Percentiles rank a stretch among this genome's conserved stretches.
phyloP scores from a whole-genome alignment of 805 yeast genomes.

The Candida coquimbonensis region DNA sequence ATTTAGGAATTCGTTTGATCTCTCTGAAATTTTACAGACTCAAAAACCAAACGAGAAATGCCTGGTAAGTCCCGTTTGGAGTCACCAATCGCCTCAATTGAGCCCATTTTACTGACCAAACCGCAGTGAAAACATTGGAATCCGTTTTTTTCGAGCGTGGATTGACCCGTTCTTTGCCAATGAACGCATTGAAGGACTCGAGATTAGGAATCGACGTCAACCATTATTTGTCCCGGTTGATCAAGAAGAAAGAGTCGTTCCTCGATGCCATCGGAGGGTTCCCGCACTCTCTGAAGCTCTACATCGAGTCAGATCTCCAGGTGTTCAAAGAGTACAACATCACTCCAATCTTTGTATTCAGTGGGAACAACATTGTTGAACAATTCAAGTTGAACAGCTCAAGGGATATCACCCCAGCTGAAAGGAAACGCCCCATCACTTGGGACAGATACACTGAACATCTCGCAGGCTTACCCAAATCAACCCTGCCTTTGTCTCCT shows the following conservation, averaged over 20 bases:
- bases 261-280: conserved; percentile 77
- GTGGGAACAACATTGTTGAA: conserved; percentile 47
- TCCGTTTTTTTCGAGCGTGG: conserved; percentile 62
- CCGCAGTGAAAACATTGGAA: conserved; percentile 51
- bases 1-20: too few relatives aligned
- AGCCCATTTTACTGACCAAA: neutral
- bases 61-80: neutral
- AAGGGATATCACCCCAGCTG: conserved; percentile 23
- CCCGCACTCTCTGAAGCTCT: conserved; percentile 52
- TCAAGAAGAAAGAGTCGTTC: conserved; percentile 60
- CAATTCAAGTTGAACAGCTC: conserved; percentile 31
- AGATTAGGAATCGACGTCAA: conserved; percentile 80
- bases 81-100: neutral
- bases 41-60: neutral
- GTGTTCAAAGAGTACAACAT: conserved; percentile 54
- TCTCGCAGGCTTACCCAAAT: neutral
- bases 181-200: conserved; percentile 58
- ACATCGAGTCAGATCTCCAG: conserved; percentile 55
- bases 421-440: conserved; percentile 36
- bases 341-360: conserved; percentile 74
- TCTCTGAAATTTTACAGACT: too few relatives aligned
- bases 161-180: conserved; percentile 50
- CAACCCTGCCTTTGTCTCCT: conserved; percentile 24
- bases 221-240: conserved; percentile 61
- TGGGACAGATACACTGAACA: conserved; percentile 33